Percentiles rank a stretch among this genome's conserved stretches.
These are phyloP conservation scores for Neohortaea acidophila DNA, from an alignment of 495 filamentous ascomycete species.

Conservation along the genomic window DNA sequence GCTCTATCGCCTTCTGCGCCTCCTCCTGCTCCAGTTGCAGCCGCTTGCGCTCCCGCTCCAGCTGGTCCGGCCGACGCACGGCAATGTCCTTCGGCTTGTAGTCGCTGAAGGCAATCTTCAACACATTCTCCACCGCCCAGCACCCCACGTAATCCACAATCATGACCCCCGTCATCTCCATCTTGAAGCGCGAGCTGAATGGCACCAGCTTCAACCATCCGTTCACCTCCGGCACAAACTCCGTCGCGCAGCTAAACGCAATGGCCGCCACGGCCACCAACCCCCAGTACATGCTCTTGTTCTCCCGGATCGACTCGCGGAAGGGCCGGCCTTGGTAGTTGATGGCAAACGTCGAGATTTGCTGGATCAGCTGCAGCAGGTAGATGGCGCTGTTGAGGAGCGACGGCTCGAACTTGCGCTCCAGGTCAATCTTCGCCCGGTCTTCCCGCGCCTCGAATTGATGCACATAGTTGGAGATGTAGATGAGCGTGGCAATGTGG, in stretches of 20 bases:
- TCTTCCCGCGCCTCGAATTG: constrained; percentile 58
- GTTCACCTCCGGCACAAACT: constrained; percentile 92
- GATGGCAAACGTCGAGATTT: constrained; percentile 98
- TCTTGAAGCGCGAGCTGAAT: constrained; percentile 84
- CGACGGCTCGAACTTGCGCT: constrained; percentile 87
- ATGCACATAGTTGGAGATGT: constrained; percentile 81
- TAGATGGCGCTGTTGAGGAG: constrained; percentile 95
- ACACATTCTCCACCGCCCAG: constrained; percentile 71
- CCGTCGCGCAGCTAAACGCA: constrained; percentile 90
- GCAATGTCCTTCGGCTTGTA: constrained; percentile 92
- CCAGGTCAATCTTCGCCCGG: constrained; percentile 56
- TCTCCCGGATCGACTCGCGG: constrained; percentile 88
- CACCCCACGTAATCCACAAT: constrained; percentile 76
- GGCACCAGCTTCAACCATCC: constrained; percentile 82
- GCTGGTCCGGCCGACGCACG: constrained; percentile 66
- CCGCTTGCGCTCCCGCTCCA: constrained; percentile 56
- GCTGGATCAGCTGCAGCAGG: constrained; percentile 94
- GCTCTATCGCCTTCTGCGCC: constrained; percentile 8
- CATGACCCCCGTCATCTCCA: constrained; percentile 73
- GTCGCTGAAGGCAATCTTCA: constrained; percentile 82
- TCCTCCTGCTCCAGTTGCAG: constrained; percentile 45
- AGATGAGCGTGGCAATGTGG: constrained; percentile 87
- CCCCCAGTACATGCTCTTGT: constrained; percentile 95
- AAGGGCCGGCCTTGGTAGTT: constrained; percentile 99
- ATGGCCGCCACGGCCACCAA: constrained; percentile 74